Conservation (phyloP, 2,329 filamentous ascomycete species). For the Stemphylium beticola region DNA sequence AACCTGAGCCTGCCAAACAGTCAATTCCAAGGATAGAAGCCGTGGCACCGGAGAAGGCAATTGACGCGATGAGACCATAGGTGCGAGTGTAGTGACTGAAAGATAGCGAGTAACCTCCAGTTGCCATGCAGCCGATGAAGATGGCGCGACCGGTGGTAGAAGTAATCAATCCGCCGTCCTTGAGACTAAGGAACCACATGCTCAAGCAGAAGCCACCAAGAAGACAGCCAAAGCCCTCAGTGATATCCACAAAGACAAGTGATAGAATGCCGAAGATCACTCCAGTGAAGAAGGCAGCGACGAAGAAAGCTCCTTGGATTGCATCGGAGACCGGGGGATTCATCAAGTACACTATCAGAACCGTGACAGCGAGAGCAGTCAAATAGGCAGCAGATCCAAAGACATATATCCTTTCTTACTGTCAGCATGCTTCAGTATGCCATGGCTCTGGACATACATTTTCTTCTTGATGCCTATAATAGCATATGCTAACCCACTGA, state of each 20-base stretch:
- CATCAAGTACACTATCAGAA: constrained; percentile 90
- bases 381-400: constrained; percentile 82
- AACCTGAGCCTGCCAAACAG: constrained; percentile 84
- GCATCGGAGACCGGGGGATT: constrained; percentile 74
- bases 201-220: constrained; percentile 83
- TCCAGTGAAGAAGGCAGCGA: constrained; percentile 76
- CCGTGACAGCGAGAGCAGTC: constrained; percentile 73
- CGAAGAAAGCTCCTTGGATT: constrained; percentile 85
- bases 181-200: constrained; percentile 89
- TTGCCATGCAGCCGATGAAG: constrained; percentile 76
- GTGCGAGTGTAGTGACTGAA: constrained; percentile 74
- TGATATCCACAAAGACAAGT: constrained; percentile 82
- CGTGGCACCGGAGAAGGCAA: constrained; percentile 83
- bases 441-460: constrained; percentile 52
- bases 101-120: constrained; percentile 73
- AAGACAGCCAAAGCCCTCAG: constrained; percentile 83
- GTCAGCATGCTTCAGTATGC: constrained; percentile 20
- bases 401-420: constrained; percentile 42
- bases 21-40: constrained; percentile 83
- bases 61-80: constrained; percentile 76
- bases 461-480: constrained; percentile 83
- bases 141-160: constrained; percentile 68
- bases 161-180: constrained; percentile 74
- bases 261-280: constrained; percentile 74
- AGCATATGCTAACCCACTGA: constrained; percentile 72